phyloP scores from a whole-genome alignment of 306 rosid genomes.

The Hippophae tibetana region DNA sequence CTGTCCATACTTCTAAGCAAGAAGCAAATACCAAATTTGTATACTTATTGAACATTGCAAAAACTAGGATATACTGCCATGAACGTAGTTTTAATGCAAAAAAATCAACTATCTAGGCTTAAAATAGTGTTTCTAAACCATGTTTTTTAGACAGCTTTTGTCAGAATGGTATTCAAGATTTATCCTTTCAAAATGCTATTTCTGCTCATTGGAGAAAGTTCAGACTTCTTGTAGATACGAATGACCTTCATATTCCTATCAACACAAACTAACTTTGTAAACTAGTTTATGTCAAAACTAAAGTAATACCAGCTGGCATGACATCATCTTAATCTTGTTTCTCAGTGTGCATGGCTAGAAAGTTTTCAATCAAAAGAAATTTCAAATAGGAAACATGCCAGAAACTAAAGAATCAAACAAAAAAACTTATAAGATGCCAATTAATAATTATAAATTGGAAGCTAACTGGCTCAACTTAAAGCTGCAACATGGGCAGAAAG shows the following conservation, averaged over 20 bases:
- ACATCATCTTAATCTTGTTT: neutral
- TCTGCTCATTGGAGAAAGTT: neutral
- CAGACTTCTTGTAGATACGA: neutral
- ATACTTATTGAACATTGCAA: neutral
- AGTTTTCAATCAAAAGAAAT: too few species aligned
- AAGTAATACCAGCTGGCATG: neutral
- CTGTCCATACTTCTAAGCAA: conserved; percentile 5
- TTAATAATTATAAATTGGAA: neutral
- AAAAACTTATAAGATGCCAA: neutral
- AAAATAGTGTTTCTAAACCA: conserved; percentile 4
- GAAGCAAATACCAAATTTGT: neutral
- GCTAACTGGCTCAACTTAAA: conserved; percentile 9
- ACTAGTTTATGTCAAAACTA: neutral
- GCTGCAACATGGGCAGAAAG: conserved; percentile 10
- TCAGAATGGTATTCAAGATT: neutral
- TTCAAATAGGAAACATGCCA: neutral
- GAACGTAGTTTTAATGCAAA: conserved; percentile 2
- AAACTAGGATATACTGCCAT: conserved; percentile 1
- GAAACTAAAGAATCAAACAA: neutral
- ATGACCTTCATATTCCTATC: neutral
- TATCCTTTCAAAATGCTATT: neutral
- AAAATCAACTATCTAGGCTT: conserved; percentile 1
- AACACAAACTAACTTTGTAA: neutral
- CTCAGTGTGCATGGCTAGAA: too few species aligned
- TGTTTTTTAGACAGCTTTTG: neutral